Evolutionary conservation across 2,329 filamentous ascomycete species (phyloP).

Genomic region (Xylaria sp.): DNA sequence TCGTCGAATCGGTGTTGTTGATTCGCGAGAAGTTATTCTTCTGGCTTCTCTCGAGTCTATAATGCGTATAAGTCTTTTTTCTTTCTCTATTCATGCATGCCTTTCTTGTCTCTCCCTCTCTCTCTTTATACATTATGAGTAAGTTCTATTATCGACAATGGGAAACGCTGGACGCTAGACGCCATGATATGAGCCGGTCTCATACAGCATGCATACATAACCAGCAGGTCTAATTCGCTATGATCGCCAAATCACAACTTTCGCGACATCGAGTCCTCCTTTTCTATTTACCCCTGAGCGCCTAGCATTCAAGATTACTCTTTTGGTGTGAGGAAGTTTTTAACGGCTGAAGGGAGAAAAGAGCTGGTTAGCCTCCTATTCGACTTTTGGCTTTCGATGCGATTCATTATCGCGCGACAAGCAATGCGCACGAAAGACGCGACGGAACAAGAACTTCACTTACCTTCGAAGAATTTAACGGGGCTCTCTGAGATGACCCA

Average conservation of each 20-base stretch:
- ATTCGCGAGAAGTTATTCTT: neutral
- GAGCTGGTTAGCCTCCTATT: too few species aligned
- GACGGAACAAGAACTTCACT: conserved; percentile 23
- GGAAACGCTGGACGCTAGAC: conserved; percentile 15
- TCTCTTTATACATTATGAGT: conserved; percentile 11
- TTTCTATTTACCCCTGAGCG: neutral
- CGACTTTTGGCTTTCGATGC: too few species aligned
- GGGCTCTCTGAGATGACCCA: conserved; percentile 90
- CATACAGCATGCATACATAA: conserved; percentile 21
- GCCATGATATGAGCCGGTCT: conserved; percentile 9
- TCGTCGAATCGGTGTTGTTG: conserved; percentile 22
- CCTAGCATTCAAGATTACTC: conserved; percentile 35
- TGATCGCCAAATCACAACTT: neutral
- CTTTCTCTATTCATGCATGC: neutral
- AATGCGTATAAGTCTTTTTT: neutral
- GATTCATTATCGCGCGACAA: too few species aligned
- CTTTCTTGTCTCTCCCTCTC: neutral
- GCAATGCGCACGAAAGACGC: too few species aligned
- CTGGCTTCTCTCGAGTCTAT: neutral
- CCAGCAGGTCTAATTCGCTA: conserved; percentile 10
- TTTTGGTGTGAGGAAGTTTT: conserved; percentile 54
- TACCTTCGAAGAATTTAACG: conserved; percentile 69
- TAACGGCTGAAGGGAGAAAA: conserved; percentile 44
- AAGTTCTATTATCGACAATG: conserved; percentile 1
- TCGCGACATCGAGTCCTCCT: neutral